Base-by-base conservation (phyloP, 2,329 filamentous ascomycete genomes). In the Pseudogymnoascus sp. region DNA sequence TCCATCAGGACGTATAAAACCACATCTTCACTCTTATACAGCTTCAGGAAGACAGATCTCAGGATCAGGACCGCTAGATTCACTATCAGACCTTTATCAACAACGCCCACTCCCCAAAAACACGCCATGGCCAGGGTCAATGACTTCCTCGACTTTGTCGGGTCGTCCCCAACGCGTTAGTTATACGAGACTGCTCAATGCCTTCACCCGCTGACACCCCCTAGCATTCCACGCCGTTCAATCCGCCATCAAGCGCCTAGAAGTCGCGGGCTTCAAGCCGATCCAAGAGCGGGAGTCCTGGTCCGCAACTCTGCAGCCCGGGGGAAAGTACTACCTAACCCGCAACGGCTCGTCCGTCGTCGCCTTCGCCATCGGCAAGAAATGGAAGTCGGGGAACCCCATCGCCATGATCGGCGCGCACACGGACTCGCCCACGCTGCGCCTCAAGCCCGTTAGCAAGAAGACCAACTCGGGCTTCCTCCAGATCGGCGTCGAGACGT, bases 241-340 rank as follows among this genome's bases (percentile, higher is more conserved):
- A 63, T 89, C 89, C 59, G 85, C 92, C 68, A 88, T 89, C 70
- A 78, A 86, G 67, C 88, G 89, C 62, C 84, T 99, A 61, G 84
- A 89, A 69, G 85, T 88, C 70, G 93, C 91, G 60, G 93, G 93
- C 64, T 99, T 98, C 81, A 83, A 85, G 71, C 85, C 89, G 70
- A 90, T 99, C 78, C 90, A 87, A 81, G 93, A 98, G 78, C 89
- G 90, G 70, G 91, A 97, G 72, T 87, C 89, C 56, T 98, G 95
- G 93, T 84, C 89, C 12, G 86, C 88, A 1, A 85, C 83, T 53
- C 84, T 96, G 66, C 84, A 86, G 63, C 91, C 92, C 22, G 93
- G 93, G 66, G 93, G 93, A 67, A 97, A 96, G 78, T 98, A 98
- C 82, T 97, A 93, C 78, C 85, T 97, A 72, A 98, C 93, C 59